Conservation (phyloP, 2,329 filamentous ascomycete species). For the Pseudogymnoascus destructans region DNA sequence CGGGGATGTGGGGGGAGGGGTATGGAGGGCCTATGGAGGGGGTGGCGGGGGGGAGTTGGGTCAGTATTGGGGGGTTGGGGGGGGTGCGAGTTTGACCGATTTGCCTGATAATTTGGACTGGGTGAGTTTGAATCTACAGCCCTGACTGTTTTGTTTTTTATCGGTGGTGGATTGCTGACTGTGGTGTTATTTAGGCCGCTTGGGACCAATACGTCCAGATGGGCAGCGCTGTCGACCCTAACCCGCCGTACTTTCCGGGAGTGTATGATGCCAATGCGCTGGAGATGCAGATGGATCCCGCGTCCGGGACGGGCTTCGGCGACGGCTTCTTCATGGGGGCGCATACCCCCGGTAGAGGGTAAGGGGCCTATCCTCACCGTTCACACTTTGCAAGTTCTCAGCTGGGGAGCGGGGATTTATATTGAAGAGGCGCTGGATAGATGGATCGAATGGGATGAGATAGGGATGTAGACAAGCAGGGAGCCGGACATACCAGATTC, state of each 20-base stretch:
- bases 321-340: constrained; percentile 26
- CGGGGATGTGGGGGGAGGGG: constrained; percentile 23
- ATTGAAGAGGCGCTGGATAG: background rate
- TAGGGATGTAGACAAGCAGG: background rate
- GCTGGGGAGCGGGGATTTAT: background rate
- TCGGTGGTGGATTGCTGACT: too few species aligned
- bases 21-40: constrained; percentile 22
- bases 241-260: background rate
- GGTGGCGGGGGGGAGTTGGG: constrained; percentile 21
- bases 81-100: constrained; percentile 33
- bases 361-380: constrained; percentile 5
- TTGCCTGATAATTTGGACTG: constrained; percentile 47
- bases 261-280: background rate
- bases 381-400: background rate
- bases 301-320: constrained; percentile 13
- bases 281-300: background rate
- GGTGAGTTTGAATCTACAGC: constrained; percentile 32
- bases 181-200: constrained; percentile 33
- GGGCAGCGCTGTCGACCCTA: constrained; percentile 24
- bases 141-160: too few species aligned
- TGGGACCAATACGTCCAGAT: constrained; percentile 59
- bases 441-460: background rate
- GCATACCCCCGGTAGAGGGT: constrained; percentile 22
- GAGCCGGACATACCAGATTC: background rate
- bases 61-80: constrained; percentile 29